Base-by-base conservation (phyloP, 768 basidiomycete genomes). In the Rossbeevera mucosa region DNA sequence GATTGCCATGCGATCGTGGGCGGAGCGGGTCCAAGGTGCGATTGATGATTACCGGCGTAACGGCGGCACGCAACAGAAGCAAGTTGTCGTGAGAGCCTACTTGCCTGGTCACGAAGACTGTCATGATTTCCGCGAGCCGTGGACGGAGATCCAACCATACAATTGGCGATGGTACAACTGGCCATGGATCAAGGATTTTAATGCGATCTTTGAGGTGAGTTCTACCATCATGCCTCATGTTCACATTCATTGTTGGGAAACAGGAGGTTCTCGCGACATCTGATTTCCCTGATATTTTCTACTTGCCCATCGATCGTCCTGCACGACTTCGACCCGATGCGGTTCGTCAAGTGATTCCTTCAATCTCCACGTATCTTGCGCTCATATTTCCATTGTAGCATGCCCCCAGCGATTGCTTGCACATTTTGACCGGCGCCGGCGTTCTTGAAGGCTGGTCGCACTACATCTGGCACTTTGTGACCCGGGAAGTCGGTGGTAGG, bases 31-130 rank as follows among this genome's bases (percentile, higher is more conserved):
- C 18, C 82, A 85, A 60, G 57, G 55, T 4, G 71, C 73, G 29
- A 59, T 83, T 28, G 64, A 70, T 33, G 60, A 70, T 11, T 73
- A 72, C 33, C 64, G 57, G 38, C 56, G 47, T 14, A 54, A 58
- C 14, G 69, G 67, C 0, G 69, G 67, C 0, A 59, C n/a, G 2
- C 55, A 58, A 24, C 63, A 55, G 24, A 68, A 72, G 51, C 76
- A 79, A 59, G 81, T 80, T 7, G 64, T 87, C 7, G 77, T 82
- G 8, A 65, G 85, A 25, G 76, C 83, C 7, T 86, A 86, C 57
- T 61, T 82, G 4, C 80, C 82, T 2, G 85, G 85, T 4, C 82
- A 86, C 57, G 83, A 86, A 52, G 74, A 82, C 50, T 86, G 85
- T 55, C 83, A 81, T 55, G 56, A 73, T n/a, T 57, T 64, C 47